These are phyloP conservation scores for Hondaea fermentalgiana DNA, from an alignment of 108 stramenopile species.

Conservation along the genomic window DNA sequence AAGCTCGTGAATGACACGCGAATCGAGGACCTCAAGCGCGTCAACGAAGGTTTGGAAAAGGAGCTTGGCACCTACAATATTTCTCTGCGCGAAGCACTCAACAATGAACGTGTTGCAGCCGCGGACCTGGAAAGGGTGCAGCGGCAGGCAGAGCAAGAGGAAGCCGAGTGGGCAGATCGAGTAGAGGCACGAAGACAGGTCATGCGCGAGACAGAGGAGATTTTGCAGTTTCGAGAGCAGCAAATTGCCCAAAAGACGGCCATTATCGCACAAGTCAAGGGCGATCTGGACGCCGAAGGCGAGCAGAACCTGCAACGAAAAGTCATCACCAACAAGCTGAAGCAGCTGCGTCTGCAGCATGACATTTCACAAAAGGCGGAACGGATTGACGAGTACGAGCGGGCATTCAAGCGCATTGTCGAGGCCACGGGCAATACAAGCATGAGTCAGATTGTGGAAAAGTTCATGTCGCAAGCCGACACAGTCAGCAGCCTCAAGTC, in stretches of 20 bases:
- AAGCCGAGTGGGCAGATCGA: neutral
- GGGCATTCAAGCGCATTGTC: slow-evolving; percentile 3
- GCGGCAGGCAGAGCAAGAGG: neutral
- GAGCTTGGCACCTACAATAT: neutral
- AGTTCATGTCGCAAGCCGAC: slow-evolving; percentile 1
- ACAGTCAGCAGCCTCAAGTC: neutral
- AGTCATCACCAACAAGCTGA: neutral
- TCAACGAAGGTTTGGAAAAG: neutral
- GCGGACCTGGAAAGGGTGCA: neutral
- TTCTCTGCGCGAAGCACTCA: neutral
- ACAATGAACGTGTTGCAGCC: neutral
- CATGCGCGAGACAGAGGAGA: neutral
- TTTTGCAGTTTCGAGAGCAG: neutral
- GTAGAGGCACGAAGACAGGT: neutral
- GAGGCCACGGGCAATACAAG: neutral
- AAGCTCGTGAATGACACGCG: slow-evolving; percentile 5
- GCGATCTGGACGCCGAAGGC: slow-evolving; percentile 3
- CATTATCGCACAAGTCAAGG: neutral
- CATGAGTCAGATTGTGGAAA: slow-evolving; percentile 5
- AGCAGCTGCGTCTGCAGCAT: neutral
- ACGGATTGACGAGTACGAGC: neutral
- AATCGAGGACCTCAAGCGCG: neutral
- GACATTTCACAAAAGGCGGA: neutral
- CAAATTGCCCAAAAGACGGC: neutral
- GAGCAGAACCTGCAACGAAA: slow-evolving; percentile 4